Evolutionary conservation across 75 land plant species (phyloP).

Genomic region (Chamaecyparis obtusa): DNA sequence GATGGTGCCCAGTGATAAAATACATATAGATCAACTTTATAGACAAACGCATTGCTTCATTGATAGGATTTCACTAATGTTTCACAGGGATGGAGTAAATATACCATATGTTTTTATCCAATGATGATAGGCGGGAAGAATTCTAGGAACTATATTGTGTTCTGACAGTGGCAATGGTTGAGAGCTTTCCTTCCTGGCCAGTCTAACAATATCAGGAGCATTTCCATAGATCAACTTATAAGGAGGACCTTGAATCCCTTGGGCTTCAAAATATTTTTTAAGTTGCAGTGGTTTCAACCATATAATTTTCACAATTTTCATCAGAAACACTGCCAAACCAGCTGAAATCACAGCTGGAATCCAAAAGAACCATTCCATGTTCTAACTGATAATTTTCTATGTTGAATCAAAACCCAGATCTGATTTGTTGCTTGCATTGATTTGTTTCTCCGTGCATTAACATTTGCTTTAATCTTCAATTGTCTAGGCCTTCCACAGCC

Average conservation of each 20-base stretch:
- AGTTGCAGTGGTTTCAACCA: constrained; percentile 4
- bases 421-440: not conserved
- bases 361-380: not conserved
- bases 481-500: too few relatives aligned
- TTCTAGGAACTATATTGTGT: too few relatives aligned
- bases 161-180: too few relatives aligned
- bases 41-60: too few relatives aligned
- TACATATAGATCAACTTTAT: too few relatives aligned
- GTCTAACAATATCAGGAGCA: constrained; percentile 27
- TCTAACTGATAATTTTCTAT: too few relatives aligned
- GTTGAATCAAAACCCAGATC: not conserved
- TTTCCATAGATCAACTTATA: constrained; percentile 30
- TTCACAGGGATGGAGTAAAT: too few relatives aligned
- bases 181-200: constrained; percentile 12
- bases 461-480: too few relatives aligned
- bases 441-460: not conserved
- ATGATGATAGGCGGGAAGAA: too few relatives aligned
- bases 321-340: not conserved
- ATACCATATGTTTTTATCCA: too few relatives aligned
- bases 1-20: too few relatives aligned
- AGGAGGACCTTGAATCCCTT: constrained; percentile 36
- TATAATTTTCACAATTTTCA: not conserved
- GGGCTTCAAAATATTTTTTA: not conserved
- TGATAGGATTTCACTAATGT: too few relatives aligned
- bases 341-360: not conserved